A percentile compares a stretch with the other conserved stretches of the same genome.
These are phyloP conservation scores for Kwoniella europaea DNA, from an alignment of 768 basidiomycete genomes.

Conservation along the genomic window DNA sequence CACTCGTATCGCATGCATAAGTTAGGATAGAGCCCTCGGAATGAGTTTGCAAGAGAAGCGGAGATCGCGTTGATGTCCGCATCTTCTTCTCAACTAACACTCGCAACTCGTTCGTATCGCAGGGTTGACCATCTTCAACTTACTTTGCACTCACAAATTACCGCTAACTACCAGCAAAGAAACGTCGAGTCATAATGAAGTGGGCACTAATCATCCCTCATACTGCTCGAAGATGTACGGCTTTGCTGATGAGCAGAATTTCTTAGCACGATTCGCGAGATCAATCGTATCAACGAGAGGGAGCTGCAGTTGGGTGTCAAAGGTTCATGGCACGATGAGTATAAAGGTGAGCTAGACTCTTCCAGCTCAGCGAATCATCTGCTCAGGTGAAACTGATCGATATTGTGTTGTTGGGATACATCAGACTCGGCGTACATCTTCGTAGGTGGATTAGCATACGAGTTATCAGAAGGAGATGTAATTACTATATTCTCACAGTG, in stretches of 20 bases:
- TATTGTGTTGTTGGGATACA: conserved; percentile 2
- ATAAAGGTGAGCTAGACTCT: conserved; percentile 67
- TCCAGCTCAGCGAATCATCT: neutral
- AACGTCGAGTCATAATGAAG: neutral
- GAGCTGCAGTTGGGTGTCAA: conserved; percentile 80
- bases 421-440: conserved; percentile 94
- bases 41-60: no score
- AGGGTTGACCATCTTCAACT: no score
- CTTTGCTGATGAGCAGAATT: neutral
- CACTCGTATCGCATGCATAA: no score
- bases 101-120: no score
- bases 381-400: neutral
- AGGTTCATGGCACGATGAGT: conserved; percentile 89
- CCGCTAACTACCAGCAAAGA: no score
- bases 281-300: conserved; percentile 86
- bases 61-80: no score
- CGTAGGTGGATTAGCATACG: conserved; percentile 82
- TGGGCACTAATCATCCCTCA: no score
- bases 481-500: conserved; percentile 97
- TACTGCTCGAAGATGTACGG: no score
- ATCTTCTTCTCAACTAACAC: no score
- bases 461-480: conserved; percentile 95
- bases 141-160: no score
- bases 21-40: no score
- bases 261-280: conserved; percentile 84